Conservation (phyloP, 228 moss, liverwort and hornwort genomes). For the Sphagnum magellanicum region DNA sequence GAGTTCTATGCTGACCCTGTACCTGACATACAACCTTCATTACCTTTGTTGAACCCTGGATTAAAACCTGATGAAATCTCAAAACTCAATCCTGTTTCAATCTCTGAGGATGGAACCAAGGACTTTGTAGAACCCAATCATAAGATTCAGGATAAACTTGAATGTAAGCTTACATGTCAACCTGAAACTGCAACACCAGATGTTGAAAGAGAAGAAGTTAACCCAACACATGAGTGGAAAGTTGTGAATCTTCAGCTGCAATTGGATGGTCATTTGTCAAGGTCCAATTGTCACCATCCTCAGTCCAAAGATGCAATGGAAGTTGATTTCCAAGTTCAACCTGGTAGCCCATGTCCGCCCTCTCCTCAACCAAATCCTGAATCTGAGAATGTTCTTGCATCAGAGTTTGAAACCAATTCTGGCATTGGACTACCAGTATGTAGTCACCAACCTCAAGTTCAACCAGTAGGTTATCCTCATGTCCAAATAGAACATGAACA, state of each 20-base stretch:
- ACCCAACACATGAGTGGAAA: too few relatives aligned
- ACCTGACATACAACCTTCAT: not conserved
- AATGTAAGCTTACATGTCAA: rapidly evolving
- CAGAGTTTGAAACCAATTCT: not conserved
- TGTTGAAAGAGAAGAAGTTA: too few relatives aligned
- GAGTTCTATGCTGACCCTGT: constrained; percentile 27
- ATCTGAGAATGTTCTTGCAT: not conserved
- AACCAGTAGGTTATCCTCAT: constrained; percentile 5
- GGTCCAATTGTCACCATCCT: not conserved
- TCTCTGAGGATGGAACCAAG: not conserved
- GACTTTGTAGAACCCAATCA: not conserved
- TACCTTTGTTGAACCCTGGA: not conserved
- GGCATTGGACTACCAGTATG: not conserved
- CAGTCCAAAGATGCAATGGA: not conserved
- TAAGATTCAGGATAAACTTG: not conserved
- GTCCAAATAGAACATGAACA: not conserved
- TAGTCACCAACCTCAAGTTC: not conserved
- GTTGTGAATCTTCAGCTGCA: too few relatives aligned
- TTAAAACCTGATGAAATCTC: not conserved
- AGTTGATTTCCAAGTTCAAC: not conserved
- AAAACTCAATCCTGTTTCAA: not conserved
- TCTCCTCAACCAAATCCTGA: not conserved
- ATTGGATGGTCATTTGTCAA: too few relatives aligned
- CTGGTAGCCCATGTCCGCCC: not conserved
- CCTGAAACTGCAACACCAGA: too few relatives aligned